Conservation (phyloP, 2,329 filamentous ascomycete species). For the Colletotrichum acutatum region DNA sequence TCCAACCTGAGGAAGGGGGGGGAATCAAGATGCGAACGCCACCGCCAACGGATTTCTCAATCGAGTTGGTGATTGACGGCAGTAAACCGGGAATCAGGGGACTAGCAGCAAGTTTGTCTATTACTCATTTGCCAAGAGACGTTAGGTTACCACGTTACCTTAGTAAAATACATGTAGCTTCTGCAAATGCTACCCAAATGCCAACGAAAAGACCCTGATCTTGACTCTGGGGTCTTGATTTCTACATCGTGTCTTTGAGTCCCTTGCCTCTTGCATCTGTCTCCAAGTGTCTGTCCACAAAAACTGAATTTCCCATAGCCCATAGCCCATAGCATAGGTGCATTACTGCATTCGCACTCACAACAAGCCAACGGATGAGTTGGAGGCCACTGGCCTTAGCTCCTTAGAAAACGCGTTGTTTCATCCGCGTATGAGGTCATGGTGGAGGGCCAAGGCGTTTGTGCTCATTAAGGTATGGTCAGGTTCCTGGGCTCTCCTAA, state of each 20-base stretch:
- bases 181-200: not conserved
- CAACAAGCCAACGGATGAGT: not conserved
- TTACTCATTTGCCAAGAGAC: not conserved
- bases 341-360: too few species aligned
- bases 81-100: not conserved
- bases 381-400: slow-evolving; percentile 14
- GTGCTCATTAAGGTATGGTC: not conserved
- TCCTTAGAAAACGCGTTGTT: slow-evolving; percentile 17
- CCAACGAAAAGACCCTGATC: not conserved
- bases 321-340: too few species aligned
- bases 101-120: not conserved
- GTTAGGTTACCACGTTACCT: not conserved
- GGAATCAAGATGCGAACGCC: slow-evolving; percentile 9
- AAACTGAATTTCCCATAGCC: not conserved
- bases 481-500: not conserved
- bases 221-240: not conserved
- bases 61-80: slow-evolving; percentile 3
- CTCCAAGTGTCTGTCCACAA: not conserved
- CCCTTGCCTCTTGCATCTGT: not conserved
- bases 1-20: not conserved
- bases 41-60: not conserved
- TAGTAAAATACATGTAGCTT: not conserved
- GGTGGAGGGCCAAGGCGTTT: slow-evolving; percentile 26
- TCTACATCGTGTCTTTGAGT: not conserved
- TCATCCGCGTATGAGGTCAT: slow-evolving; percentile 36